phyloP scores from a whole-genome alignment of 2,329 filamentous ascomycete species.

The Botryotinia globosa region DNA sequence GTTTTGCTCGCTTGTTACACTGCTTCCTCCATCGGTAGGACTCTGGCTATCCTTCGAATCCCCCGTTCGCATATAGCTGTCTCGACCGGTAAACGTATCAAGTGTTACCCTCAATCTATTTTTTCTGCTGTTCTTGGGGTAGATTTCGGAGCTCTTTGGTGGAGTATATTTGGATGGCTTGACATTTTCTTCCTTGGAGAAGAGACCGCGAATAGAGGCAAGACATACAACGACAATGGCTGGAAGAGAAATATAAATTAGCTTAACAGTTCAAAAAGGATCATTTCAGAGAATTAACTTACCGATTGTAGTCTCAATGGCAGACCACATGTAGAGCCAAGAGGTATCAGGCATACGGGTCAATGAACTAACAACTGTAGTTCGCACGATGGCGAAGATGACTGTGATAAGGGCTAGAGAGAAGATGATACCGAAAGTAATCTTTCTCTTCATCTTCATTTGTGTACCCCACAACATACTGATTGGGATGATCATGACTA shows the following conservation, averaged over 20 bases:
- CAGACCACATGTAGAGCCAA: constrained; percentile 5
- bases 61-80: not conserved
- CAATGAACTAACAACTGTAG: constrained; percentile 1
- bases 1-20: not conserved
- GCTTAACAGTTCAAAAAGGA: fast-evolving
- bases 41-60: not conserved
- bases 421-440: not conserved
- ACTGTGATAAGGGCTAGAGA: not conserved
- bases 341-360: constrained; percentile 1
- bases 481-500: not conserved
- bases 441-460: constrained; percentile 5
- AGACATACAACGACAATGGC: not conserved
- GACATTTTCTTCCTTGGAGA: not conserved
- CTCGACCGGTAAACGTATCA: not conserved
- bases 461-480: not conserved
- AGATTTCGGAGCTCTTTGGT: not conserved
- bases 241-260: not conserved
- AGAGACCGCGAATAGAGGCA: not conserved
- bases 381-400: not conserved
- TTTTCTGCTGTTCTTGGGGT: not conserved
- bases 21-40: not conserved
- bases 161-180: not conserved
- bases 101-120: not conserved
- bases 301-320: not conserved
- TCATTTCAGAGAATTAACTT: not conserved